Percentiles rank a stretch among this genome's conserved stretches.
Evolutionary conservation across 2,329 filamentous ascomycete genomes (phyloP).

Genomic region (Scedosporium dehoogii): DNA sequence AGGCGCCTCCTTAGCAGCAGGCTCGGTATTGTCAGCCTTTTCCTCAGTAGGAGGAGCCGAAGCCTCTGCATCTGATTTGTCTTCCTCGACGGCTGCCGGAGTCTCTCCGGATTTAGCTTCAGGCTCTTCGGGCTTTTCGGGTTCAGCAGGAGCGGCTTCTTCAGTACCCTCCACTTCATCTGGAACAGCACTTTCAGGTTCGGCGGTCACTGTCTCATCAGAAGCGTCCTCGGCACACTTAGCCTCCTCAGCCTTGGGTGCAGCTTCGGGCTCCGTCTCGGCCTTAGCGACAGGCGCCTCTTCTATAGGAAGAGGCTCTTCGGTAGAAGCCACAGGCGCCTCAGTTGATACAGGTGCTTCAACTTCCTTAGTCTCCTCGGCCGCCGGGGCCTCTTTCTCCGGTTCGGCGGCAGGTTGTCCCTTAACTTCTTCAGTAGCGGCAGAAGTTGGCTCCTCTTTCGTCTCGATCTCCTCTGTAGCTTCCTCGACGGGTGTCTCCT

Average conservation of each 20-base stretch:
- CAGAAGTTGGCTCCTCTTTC: conserved; percentile 3
- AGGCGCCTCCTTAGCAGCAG: not conserved
- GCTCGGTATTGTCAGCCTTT: too few species aligned
- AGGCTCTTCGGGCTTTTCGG: not conserved
- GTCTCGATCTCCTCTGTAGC: not conserved
- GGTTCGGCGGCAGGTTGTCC: conserved; percentile 2
- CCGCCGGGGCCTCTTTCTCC: not conserved
- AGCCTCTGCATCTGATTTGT: not conserved
- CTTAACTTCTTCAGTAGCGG: conserved; percentile 4
- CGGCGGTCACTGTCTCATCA: not conserved
- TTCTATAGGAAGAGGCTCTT: not conserved
- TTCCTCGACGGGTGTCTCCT: not conserved
- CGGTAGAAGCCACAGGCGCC: not conserved
- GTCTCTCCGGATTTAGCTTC: not conserved
- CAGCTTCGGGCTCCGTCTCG: not conserved
- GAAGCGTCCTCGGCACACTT: conserved; percentile 3
- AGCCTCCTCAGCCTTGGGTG: conserved; percentile 5
- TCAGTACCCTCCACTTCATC: not conserved
- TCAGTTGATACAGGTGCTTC: not conserved
- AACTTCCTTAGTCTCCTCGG: not conserved
- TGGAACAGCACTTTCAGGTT: not conserved
- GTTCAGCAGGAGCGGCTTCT: not conserved
- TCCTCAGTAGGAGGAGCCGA: not conserved
- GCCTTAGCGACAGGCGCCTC: not conserved
- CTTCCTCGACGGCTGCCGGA: not conserved